These are phyloP conservation scores for Cyathus striatus DNA, from an alignment of 768 basidiomycete species.

Conservation along the genomic window DNA sequence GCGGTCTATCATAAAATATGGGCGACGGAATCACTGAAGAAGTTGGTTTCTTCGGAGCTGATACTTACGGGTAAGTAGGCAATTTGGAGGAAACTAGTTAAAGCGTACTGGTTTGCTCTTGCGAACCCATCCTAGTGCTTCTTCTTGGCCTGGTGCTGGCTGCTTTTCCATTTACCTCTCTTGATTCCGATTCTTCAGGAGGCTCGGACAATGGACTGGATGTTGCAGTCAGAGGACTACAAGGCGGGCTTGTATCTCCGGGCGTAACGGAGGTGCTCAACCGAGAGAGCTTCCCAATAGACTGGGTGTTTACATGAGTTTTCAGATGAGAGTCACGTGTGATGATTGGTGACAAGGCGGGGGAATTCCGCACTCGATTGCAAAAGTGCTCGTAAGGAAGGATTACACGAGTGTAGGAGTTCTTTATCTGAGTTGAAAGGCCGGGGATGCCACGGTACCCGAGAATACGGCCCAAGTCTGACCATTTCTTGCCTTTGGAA, in stretches of 20 bases:
- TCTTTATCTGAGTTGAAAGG: slow-evolving; percentile 83
- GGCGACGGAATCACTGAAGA: slow-evolving; percentile 31
- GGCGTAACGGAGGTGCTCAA: slow-evolving; percentile 29
- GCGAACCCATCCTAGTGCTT: slow-evolving; percentile 45
- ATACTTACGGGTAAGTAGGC: no score
- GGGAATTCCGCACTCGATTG: slow-evolving; percentile 66
- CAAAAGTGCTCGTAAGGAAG: slow-evolving; percentile 95
- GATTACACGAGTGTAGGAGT: slow-evolving; percentile 86
- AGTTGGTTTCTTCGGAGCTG: slow-evolving; percentile 30
- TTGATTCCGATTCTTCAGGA: slow-evolving; percentile 68
- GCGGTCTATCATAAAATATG: slow-evolving; percentile 41
- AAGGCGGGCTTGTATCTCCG: slow-evolving; percentile 55
- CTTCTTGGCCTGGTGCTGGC: slow-evolving; percentile 41
- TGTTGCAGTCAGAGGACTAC: slow-evolving; percentile 70
- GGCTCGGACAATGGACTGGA: slow-evolving; percentile 79
- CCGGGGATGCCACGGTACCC: slow-evolving; percentile 82
- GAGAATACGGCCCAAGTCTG: slow-evolving; percentile 73
- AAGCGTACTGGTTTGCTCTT: slow-evolving; percentile 43
- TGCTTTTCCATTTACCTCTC: slow-evolving; percentile 43
- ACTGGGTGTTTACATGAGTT: slow-evolving; percentile 47
- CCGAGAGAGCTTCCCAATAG: slow-evolving; percentile 31
- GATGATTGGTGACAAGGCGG: slow-evolving; percentile 37
- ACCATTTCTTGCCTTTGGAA: slow-evolving; percentile 82
- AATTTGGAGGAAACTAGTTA: no score
- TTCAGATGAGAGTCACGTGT: slow-evolving; percentile 44